Percentiles rank a stretch among this genome's conserved stretches.
These are phyloP conservation scores for Penicillium sp. DNA, from an alignment of 2,329 filamentous ascomycete genomes.

Conservation along the genomic window DNA sequence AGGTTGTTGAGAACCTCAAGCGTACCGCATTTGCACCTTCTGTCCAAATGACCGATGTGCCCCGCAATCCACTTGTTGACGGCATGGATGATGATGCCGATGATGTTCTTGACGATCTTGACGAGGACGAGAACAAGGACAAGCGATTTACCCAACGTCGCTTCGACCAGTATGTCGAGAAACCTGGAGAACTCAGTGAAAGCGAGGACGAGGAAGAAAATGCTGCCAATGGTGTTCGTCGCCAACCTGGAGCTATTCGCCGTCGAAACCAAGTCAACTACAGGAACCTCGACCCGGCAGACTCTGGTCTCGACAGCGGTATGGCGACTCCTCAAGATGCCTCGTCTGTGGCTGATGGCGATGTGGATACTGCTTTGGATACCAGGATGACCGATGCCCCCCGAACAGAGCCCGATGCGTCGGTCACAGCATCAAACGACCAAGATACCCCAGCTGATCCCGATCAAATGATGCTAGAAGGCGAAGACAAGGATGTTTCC, in stretches of 20 bases:
- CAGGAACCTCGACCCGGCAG: slow-evolving; percentile 60
- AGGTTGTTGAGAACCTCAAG: slow-evolving; percentile 69
- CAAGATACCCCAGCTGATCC: slow-evolving; percentile 40
- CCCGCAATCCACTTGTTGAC: slow-evolving; percentile 57
- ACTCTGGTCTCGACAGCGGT: slow-evolving; percentile 59
- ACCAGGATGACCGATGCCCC: slow-evolving; percentile 47
- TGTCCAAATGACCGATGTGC: slow-evolving; percentile 68
- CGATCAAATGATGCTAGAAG: slow-evolving; percentile 36
- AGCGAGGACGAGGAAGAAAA: slow-evolving; percentile 85
- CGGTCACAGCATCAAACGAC: slow-evolving; percentile 33
- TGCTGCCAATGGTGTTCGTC: slow-evolving; percentile 70
- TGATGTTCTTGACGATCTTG: slow-evolving; percentile 68
- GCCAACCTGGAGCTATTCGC: slow-evolving; percentile 54
- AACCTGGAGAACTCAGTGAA: slow-evolving; percentile 81
- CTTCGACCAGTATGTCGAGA: slow-evolving; percentile 77
- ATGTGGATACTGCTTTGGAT: slow-evolving; percentile 43
- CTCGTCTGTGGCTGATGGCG: slow-evolving; percentile 50
- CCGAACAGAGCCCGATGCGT: slow-evolving; percentile 38
- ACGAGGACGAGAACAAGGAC: slow-evolving; percentile 87
- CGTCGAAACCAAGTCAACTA: slow-evolving; percentile 66
- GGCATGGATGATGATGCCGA: slow-evolving; percentile 68
- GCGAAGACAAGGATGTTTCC: slow-evolving; percentile 34
- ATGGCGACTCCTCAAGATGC: slow-evolving; percentile 50
- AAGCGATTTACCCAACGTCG: slow-evolving; percentile 78
- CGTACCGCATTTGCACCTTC: slow-evolving; percentile 66